Base-by-base conservation (phyloP, 176 grass and related monocot species). In the Ananas comosus region DNA sequence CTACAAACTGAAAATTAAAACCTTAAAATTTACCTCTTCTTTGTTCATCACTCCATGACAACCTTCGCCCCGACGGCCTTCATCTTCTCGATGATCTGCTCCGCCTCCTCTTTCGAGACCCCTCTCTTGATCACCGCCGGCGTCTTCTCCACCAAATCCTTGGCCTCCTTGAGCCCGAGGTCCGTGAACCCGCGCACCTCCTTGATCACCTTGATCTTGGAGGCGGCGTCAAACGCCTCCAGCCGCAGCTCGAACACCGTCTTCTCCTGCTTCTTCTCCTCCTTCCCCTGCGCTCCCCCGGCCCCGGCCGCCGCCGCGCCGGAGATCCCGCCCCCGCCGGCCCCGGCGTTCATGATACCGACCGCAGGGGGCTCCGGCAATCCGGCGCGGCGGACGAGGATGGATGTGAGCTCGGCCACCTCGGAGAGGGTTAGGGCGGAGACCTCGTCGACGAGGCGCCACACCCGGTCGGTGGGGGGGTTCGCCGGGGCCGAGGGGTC, bases 191-290 rank as follows among this genome's bases (percentile, higher is more conserved):
- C 71, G 51, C 93, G 79, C 71, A 97, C 83, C 74, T 97, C 93
- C 79, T 97, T 97, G 77, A 97, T 97, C 66, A 97, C 93, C 79
- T 97, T 97, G 73, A 97, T 89, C 86, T 97, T 97, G 70, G 83
- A 78, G 8, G 93, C 84, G n/a, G 93, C 84, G 4, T 97, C 93
- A 24, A 85, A 92, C 3, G 71, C 70, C 51, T 97, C 93, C 59
- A 97, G 49, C 67, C 84, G 79, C 69, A 97, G 77, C 84, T 97
- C 93, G 73, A 97, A 97, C 53, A 92, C 93, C 4, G 86, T 97
- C 77, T 97, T 97, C 79, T 97, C 93, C 12, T 64, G 83, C 19
- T 88, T 85, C 76, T 87, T 85, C 0, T 85, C 86, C 9, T 88
- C 77, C 68, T 85, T 85, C 17, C 73, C 77, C 0, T 75, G 27